phyloP scores from a whole-genome alignment of 2,329 filamentous ascomycete species.

The Hymenoscyphus occultus region DNA sequence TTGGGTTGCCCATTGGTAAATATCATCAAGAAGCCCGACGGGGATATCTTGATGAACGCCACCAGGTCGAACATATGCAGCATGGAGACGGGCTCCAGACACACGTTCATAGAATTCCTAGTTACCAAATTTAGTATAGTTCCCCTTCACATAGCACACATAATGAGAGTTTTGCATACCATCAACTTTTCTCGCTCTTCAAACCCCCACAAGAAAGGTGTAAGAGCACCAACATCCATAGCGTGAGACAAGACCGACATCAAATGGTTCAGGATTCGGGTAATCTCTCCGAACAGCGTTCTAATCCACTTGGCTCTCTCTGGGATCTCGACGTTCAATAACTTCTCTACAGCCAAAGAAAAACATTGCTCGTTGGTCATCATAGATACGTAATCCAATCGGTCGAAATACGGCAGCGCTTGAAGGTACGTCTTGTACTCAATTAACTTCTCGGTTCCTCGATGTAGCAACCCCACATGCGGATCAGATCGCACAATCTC shows the following conservation, averaged over 20 bases:
- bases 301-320: slow-evolving; percentile 96
- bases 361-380: slow-evolving; percentile 99
- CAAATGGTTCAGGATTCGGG: slow-evolving; percentile 89
- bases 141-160: slow-evolving; percentile 19
- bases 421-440: slow-evolving; percentile 99
- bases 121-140: slow-evolving; percentile 23
- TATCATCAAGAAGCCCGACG: slow-evolving; percentile 90
- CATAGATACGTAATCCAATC: slow-evolving; percentile 98
- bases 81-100: slow-evolving; percentile 93
- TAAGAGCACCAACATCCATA: slow-evolving; percentile 98
- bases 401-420: slow-evolving; percentile 97
- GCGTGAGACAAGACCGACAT: slow-evolving; percentile 97
- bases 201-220: slow-evolving; percentile 98
- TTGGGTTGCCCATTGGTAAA: slow-evolving; percentile 99
- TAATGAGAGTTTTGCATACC: slow-evolving; percentile 55
- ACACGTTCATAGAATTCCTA: slow-evolving; percentile 99
- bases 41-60: slow-evolving; percentile 96
- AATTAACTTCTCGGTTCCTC: slow-evolving; percentile 98
- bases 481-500: slow-evolving; percentile 96
- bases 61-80: slow-evolving; percentile 93
- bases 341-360: slow-evolving; percentile 92
- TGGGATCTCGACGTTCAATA: slow-evolving; percentile 94
- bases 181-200: slow-evolving; percentile 99
- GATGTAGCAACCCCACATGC: slow-evolving; percentile 92
- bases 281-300: slow-evolving; percentile 93